These are phyloP conservation scores for Globisporangium radiosum DNA, from an alignment of 352 stramenopile genomes.

Conservation along the genomic window DNA sequence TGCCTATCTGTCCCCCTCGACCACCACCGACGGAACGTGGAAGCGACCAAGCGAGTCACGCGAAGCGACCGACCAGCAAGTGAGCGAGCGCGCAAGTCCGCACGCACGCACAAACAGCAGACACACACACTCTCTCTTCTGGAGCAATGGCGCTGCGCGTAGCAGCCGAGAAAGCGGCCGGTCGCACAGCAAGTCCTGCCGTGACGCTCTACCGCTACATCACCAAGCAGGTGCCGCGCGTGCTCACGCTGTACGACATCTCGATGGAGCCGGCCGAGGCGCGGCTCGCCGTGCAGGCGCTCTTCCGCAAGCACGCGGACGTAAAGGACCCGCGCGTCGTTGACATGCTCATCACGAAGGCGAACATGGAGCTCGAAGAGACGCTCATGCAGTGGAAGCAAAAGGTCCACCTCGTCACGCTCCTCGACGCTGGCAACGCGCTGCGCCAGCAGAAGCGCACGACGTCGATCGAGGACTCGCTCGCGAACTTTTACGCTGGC, in stretches of 20 bases:
- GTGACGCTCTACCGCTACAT: conserved; percentile 88
- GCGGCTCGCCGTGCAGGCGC: conserved; percentile 82
- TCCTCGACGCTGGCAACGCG: conserved; percentile 59
- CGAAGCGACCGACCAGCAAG: too few relatives aligned
- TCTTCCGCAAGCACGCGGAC: conserved; percentile 93
- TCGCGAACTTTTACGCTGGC: conserved; percentile 80
- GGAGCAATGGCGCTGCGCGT: conserved; percentile 69
- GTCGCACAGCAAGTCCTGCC: conserved; percentile 47
- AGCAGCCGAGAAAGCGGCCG: conserved; percentile 58
- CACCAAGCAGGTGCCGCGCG: conserved; percentile 90
- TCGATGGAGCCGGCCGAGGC: conserved; percentile 90
- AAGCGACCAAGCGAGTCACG: background rate
- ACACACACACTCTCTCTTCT: background rate
- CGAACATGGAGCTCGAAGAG: conserved; percentile 98
- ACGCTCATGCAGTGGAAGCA: conserved; percentile 98
- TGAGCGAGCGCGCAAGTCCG: too few relatives aligned
- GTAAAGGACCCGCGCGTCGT: conserved; percentile 93
- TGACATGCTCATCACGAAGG: conserved; percentile 96
- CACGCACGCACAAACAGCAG: too few relatives aligned
- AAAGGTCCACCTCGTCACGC: conserved; percentile 91
- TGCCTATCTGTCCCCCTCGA: too few relatives aligned
- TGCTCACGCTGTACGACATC: conserved; percentile 98
- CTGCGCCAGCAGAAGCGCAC: conserved; percentile 44
- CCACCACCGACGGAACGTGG: conserved; percentile 5
- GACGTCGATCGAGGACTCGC: conserved; percentile 46